These are phyloP conservation scores for Lophiostoma macrostomum DNA, from an alignment of 495 filamentous ascomycete species.

Conservation along the genomic window DNA sequence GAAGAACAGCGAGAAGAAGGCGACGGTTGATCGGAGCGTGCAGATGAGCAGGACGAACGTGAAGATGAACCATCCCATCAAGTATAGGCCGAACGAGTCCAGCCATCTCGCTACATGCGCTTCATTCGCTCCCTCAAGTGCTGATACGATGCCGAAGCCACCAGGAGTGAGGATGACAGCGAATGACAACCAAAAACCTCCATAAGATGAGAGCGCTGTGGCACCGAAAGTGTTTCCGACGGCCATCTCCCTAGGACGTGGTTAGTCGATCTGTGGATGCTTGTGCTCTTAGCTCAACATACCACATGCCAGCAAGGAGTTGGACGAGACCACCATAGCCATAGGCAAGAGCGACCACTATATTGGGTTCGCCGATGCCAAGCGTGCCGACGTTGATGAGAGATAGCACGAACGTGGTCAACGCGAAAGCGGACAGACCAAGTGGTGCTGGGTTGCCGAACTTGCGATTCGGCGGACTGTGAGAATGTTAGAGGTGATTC, in stretches of 20 bases:
- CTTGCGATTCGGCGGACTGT: slow-evolving; percentile 67
- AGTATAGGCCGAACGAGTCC: slow-evolving; percentile 78
- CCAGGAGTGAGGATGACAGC: slow-evolving; percentile 66
- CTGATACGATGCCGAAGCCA: slow-evolving; percentile 12
- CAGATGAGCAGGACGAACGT: slow-evolving; percentile 82
- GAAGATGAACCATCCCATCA: slow-evolving; percentile 98
- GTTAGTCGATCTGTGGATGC: background rate
- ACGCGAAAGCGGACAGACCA: slow-evolving; percentile 73
- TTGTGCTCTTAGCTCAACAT: slow-evolving; percentile 44
- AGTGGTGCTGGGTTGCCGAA: slow-evolving; percentile 64
- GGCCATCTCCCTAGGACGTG: slow-evolving; percentile 81
- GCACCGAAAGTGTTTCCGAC: slow-evolving; percentile 96
- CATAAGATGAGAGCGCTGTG: slow-evolving; percentile 92
- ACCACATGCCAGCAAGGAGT: slow-evolving; percentile 96
- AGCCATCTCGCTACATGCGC: slow-evolving; percentile 48
- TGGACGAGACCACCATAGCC: slow-evolving; percentile 74
- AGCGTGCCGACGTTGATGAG: slow-evolving; percentile 74
- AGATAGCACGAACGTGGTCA: slow-evolving; percentile 92
- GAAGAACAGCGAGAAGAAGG: slow-evolving; percentile 96
- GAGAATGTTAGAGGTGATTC: slow-evolving; percentile 1
- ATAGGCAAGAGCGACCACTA: slow-evolving; percentile 45
- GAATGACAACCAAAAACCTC: slow-evolving; percentile 95
- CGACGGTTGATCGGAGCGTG: slow-evolving; percentile 89
- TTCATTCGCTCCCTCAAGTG: slow-evolving; percentile 49
- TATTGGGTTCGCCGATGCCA: slow-evolving; percentile 44